These are phyloP conservation scores for Neocucurbitaria cava DNA, from an alignment of 2,329 filamentous ascomycete species.

Conservation along the genomic window DNA sequence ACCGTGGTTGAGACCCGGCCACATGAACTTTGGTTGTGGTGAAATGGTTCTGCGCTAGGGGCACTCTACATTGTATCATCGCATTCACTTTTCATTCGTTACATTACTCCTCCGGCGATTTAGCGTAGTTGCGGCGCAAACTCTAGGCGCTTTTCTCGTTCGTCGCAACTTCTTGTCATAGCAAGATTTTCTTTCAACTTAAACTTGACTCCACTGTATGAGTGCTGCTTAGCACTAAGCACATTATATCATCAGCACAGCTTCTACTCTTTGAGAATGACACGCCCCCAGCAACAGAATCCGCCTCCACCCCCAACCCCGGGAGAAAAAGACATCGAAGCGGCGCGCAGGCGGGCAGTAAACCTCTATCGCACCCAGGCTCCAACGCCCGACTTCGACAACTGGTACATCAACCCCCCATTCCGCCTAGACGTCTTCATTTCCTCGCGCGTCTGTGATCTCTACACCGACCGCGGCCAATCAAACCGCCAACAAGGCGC, in stretches of 20 bases:
- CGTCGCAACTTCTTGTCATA: too few species aligned
- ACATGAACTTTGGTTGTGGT: too few species aligned
- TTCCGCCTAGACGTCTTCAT: neutral
- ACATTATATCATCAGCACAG: neutral
- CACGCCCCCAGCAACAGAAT: too few species aligned
- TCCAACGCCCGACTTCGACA: neutral
- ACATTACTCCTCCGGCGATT: too few species aligned
- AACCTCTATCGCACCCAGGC: neutral
- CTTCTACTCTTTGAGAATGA: neutral
- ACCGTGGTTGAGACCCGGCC: too few species aligned
- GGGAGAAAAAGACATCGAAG: neutral
- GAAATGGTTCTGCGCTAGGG: too few species aligned
- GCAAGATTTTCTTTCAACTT: neutral
- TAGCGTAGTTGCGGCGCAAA: too few species aligned
- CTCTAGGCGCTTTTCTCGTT: too few species aligned
- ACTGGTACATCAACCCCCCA: neutral
- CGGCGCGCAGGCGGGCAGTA: neutral
- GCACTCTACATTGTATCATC: too few species aligned
- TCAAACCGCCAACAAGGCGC: neutral
- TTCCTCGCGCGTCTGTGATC: neutral
- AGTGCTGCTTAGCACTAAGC: neutral
- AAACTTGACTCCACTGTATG: too few species aligned
- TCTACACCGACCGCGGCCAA: neutral
- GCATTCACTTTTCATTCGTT: too few species aligned
- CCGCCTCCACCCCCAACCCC: neutral